These are phyloP conservation scores for Zygnema cylindricum DNA, from an alignment of 139 green algal species.

Conservation along the genomic window DNA sequence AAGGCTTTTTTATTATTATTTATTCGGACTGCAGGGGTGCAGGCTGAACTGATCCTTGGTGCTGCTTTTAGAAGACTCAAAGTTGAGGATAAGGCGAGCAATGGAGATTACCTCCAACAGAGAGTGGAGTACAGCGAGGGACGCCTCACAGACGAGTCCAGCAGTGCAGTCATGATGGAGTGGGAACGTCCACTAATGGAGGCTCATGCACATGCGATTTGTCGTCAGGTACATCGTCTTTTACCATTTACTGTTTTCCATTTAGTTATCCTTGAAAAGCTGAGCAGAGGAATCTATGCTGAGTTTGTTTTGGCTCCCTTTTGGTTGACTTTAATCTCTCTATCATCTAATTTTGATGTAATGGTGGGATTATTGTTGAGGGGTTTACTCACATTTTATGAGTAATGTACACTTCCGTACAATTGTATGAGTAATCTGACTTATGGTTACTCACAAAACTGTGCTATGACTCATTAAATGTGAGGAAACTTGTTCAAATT, in stretches of 20 bases:
- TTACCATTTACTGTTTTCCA: background rate
- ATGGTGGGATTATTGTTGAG: too few species aligned
- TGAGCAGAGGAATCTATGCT: background rate
- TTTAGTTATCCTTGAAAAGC: background rate
- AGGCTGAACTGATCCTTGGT: constrained; percentile 68
- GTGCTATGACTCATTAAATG: too few species aligned
- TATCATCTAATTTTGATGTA: too few species aligned
- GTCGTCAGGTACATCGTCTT: constrained; percentile 12
- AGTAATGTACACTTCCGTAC: too few species aligned
- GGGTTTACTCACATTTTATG: too few species aligned
- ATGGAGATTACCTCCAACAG: constrained; percentile 67
- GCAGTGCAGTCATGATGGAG: constrained; percentile 95
- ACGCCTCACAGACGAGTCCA: constrained; percentile 80
- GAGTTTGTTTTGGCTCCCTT: constrained; percentile 24
- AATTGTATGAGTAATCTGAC: too few species aligned
- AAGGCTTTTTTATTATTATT: too few species aligned
- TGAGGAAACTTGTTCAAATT: too few species aligned
- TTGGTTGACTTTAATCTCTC: too few species aligned
- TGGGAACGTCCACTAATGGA: constrained; percentile 95
- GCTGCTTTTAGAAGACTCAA: constrained; percentile 38
- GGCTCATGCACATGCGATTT: constrained; percentile 77
- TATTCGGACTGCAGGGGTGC: constrained; percentile 44
- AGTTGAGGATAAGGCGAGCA: constrained; percentile 24
- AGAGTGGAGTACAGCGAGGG: constrained; percentile 61
- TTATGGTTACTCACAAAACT: too few species aligned